Evolutionary conservation across 2,329 filamentous ascomycete species (phyloP).

Genomic region (Tetracladium maxilliforme): DNA sequence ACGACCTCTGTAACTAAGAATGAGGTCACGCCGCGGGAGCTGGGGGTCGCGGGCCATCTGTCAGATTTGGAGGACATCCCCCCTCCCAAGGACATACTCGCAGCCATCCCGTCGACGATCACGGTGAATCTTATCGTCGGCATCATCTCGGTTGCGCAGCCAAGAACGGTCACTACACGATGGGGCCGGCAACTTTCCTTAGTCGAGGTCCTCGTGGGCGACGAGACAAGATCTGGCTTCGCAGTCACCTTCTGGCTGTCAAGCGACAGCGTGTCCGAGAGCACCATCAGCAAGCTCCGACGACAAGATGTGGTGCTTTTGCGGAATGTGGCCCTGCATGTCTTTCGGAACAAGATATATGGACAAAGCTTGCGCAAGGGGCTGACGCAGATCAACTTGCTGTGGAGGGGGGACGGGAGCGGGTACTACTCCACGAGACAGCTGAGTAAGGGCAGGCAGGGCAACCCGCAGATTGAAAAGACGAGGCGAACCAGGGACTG

Average conservation of each 20-base stretch:
- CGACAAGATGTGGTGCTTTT: conserved; percentile 67
- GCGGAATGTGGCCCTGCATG: conserved; percentile 63
- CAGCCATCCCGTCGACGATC: conserved; percentile 64
- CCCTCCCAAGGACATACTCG: conserved; percentile 44
- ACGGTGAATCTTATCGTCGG: conserved; percentile 73
- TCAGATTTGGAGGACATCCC: conserved; percentile 59
- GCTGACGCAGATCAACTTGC: conserved; percentile 53
- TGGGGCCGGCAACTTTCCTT: conserved; percentile 49
- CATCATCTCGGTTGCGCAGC: conserved; percentile 55
- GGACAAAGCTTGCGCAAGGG: conserved; percentile 66
- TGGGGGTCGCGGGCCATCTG: conserved; percentile 21
- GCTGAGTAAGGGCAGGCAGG: conserved; percentile 18
- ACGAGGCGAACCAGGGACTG: conserved; percentile 57
- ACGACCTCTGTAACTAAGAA: conserved; percentile 10
- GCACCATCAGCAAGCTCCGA: conserved; percentile 30
- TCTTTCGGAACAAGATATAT: conserved; percentile 65
- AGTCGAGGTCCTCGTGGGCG: conserved; percentile 67
- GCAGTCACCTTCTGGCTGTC: conserved; percentile 73
- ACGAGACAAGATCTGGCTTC: conserved; percentile 73
- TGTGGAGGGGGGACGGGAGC: conserved; percentile 38
- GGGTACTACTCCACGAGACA: conserved; percentile 42
- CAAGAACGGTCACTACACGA: conserved; percentile 53
- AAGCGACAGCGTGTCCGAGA: conserved; percentile 11
- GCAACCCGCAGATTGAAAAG: conserved; percentile 40
- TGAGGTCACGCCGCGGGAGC: conserved; percentile 3